Conservation (phyloP, 2,329 filamentous ascomycete genomes). For the Dactylellina drechsleri region DNA sequence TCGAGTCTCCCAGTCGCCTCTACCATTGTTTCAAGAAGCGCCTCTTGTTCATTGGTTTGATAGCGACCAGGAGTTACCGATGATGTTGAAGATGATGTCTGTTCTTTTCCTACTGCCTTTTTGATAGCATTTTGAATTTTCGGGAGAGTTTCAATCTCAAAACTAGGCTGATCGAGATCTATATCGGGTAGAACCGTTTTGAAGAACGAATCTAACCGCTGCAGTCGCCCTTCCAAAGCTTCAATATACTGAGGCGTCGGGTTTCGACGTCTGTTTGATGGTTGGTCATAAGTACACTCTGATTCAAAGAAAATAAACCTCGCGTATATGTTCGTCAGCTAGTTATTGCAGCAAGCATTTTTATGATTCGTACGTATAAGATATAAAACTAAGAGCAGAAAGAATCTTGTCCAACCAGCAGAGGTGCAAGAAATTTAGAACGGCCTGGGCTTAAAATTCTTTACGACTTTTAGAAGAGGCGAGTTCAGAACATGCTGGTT, state of each 20-base stretch:
- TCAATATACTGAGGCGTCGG: constrained; percentile 93
- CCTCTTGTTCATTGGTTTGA: constrained; percentile 69
- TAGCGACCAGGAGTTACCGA: constrained; percentile 55
- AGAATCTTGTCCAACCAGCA: no score
- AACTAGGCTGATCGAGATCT: constrained; percentile 82
- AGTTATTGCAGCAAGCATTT: no score
- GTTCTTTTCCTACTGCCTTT: constrained; percentile 37
- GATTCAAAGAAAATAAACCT: constrained; percentile 2
- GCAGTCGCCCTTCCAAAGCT: constrained; percentile 81
- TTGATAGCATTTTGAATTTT: constrained; percentile 50
- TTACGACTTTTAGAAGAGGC: background rate
- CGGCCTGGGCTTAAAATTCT: no score
- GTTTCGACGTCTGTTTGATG: constrained; percentile 88
- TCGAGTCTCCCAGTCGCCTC: constrained; percentile 90
- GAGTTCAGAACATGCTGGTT: background rate
- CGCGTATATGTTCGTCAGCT: no score
- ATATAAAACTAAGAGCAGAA: no score
- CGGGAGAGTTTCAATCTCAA: constrained; percentile 72
- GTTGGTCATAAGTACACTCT: constrained; percentile 97
- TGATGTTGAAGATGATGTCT: constrained; percentile 55
- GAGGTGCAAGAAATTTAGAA: no score
- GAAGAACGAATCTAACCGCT: constrained; percentile 82
- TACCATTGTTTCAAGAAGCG: constrained; percentile 90
- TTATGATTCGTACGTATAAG: no score
- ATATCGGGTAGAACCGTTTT: constrained; percentile 83